Conservation (phyloP, 1,284 basidiomycete genomes). For the Afroboletus lepidellus region DNA sequence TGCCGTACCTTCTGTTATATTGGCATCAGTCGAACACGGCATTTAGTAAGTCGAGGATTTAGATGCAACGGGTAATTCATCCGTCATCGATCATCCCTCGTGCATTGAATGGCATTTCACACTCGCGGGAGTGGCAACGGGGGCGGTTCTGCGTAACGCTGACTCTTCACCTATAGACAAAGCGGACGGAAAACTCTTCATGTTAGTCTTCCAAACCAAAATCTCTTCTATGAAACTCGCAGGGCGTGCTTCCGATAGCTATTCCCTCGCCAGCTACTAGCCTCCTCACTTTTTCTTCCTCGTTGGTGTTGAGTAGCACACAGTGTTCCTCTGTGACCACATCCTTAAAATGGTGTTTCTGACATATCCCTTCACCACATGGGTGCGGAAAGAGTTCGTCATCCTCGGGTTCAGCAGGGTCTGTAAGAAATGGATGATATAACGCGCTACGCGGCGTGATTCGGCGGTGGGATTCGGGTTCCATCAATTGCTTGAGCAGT, state of each 20-base stretch:
- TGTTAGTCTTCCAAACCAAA: constrained; percentile 16
- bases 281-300: constrained; percentile 38
- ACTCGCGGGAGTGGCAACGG: too few species aligned
- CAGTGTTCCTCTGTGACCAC: constrained; percentile 53
- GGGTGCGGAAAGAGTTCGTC: constrained; percentile 68
- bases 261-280: constrained; percentile 65
- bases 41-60: too few species aligned
- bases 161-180: too few species aligned
- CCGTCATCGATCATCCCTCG: too few species aligned
- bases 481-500: constrained; percentile 69
- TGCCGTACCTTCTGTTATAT: too few species aligned
- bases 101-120: too few species aligned
- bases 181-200: too few species aligned
- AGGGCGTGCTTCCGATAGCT: constrained; percentile 65
- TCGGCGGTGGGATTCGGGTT: constrained; percentile 73
- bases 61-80: too few species aligned
- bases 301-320: constrained; percentile 41
- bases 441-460: constrained; percentile 76
- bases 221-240: constrained; percentile 58
- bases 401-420: constrained; percentile 47
- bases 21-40: too few species aligned
- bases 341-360: constrained; percentile 55
- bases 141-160: too few species aligned
- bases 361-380: constrained; percentile 63
- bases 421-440: constrained; percentile 71